phyloP scores from a whole-genome alignment of 805 yeast genomes.

The Metschnikowia santaceciliae region DNA sequence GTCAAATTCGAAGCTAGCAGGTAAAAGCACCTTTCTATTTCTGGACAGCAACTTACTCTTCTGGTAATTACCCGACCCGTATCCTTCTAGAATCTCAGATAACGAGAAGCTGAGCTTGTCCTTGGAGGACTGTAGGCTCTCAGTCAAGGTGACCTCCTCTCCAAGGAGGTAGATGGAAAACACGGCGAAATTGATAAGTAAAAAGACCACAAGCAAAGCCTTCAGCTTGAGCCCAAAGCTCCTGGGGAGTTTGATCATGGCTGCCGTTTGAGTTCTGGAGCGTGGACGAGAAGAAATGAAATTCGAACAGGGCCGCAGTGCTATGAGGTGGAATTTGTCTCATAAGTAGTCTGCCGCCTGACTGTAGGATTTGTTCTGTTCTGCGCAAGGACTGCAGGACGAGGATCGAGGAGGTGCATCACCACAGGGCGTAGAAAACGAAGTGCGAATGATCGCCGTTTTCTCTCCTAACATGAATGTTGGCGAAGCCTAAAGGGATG shows the following conservation, averaged over 20 bases:
- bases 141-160: not conserved
- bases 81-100: not conserved
- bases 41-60: slow-evolving; percentile 1
- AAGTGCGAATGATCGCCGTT: too few species aligned
- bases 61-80: not conserved
- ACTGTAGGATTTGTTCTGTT: too few species aligned
- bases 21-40: slow-evolving; percentile 8
- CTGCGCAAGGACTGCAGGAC: too few species aligned
- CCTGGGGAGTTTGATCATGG: slow-evolving; percentile 1
- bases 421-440: too few species aligned
- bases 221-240: not conserved
- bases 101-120: not conserved
- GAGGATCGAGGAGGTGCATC: too few species aligned
- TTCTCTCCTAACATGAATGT: too few species aligned
- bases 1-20: slow-evolving; percentile 8
- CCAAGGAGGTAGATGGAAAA: not conserved
- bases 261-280: not conserved
- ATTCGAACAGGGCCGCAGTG: too few species aligned
- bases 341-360: too few species aligned
- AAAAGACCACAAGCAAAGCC: not conserved
- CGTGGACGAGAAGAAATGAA: not conserved
- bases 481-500: too few species aligned
- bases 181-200: not conserved
- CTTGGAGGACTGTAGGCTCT: not conserved
- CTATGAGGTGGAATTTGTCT: too few species aligned